Conservation (phyloP, 2,329 filamentous ascomycete species). For the Beauveria sp. region DNA sequence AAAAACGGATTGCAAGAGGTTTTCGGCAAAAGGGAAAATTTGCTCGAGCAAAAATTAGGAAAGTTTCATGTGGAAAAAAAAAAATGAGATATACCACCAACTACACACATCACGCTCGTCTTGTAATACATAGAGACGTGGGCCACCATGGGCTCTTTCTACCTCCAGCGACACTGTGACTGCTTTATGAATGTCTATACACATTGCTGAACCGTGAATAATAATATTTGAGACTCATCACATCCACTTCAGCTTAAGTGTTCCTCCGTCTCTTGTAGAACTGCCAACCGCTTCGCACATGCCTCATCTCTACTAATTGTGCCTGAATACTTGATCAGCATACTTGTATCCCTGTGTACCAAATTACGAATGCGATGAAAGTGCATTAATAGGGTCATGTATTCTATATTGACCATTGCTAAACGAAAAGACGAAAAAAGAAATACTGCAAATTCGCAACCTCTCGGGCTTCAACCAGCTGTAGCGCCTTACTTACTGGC, state of each 20-base stretch:
- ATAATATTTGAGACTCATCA: slow-evolving; percentile 19
- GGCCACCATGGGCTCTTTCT: neutral
- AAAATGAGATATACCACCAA: slow-evolving; percentile 6
- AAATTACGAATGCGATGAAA: neutral
- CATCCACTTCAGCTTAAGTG: neutral
- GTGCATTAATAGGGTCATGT: neutral
- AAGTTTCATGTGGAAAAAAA: slow-evolving; percentile 2
- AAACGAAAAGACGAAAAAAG: slow-evolving; percentile 22
- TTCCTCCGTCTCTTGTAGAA: too few species aligned
- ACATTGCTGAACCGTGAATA: slow-evolving; percentile 27
- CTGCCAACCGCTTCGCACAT: too few species aligned
- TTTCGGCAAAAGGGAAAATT: slow-evolving; percentile 17
- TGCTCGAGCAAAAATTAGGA: neutral
- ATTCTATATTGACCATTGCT: slow-evolving; percentile 9
- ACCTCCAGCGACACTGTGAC: neutral
- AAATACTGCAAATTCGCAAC: slow-evolving; percentile 17
- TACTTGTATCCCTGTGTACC: neutral
- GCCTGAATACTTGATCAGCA: too few species aligned
- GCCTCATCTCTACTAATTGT: too few species aligned
- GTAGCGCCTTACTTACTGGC: neutral
- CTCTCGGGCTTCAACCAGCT: neutral
- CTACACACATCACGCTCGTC: neutral
- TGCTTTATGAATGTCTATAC: slow-evolving; percentile 15
- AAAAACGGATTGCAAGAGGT: neutral
- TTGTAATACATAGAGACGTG: neutral